Evolutionary conservation across 1,284 basidiomycete genomes (phyloP).

Genomic region (Thecaphora thlaspeos): DNA sequence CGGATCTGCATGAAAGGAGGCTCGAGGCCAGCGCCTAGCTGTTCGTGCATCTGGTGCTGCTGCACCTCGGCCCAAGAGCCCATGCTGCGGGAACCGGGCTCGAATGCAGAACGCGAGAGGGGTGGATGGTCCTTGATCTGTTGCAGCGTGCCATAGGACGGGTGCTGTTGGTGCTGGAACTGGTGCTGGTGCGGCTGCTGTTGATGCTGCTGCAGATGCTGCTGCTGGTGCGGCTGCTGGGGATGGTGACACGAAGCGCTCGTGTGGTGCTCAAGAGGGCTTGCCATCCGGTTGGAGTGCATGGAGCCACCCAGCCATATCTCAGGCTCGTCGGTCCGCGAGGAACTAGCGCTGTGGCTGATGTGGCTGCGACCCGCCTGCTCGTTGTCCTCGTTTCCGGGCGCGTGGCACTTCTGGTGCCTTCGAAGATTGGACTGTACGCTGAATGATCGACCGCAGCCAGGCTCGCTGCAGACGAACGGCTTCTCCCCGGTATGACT

Average conservation of each 20-base stretch:
- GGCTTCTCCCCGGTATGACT: slow-evolving; percentile 55
- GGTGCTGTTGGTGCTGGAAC: background rate
- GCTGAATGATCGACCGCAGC: slow-evolving; percentile 53
- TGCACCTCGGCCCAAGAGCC: slow-evolving; percentile 28
- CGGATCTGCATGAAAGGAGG: slow-evolving; percentile 29
- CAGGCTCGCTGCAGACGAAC: slow-evolving; percentile 48
- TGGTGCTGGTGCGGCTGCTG: background rate
- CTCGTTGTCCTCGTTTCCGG: slow-evolving; percentile 12
- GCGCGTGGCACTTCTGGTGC: slow-evolving; percentile 50
- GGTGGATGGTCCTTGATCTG: slow-evolving; percentile 30
- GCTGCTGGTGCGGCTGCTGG: background rate
- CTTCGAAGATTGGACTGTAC: slow-evolving; percentile 54
- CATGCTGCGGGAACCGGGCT: slow-evolving; percentile 40
- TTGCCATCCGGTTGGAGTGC: background rate
- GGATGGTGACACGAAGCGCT: background rate
- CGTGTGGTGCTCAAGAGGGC: background rate
- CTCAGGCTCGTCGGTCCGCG: too few species aligned
- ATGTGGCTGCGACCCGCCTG: too few species aligned
- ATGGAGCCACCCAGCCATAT: background rate
- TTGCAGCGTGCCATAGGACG: background rate
- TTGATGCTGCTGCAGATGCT: background rate
- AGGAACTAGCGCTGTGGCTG: too few species aligned
- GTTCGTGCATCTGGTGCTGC: background rate
- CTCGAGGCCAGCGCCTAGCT: background rate
- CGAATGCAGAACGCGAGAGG: slow-evolving; percentile 35